Base-by-base conservation (phyloP, 768 basidiomycete genomes). In the Lactarius pseudohatsudake region DNA sequence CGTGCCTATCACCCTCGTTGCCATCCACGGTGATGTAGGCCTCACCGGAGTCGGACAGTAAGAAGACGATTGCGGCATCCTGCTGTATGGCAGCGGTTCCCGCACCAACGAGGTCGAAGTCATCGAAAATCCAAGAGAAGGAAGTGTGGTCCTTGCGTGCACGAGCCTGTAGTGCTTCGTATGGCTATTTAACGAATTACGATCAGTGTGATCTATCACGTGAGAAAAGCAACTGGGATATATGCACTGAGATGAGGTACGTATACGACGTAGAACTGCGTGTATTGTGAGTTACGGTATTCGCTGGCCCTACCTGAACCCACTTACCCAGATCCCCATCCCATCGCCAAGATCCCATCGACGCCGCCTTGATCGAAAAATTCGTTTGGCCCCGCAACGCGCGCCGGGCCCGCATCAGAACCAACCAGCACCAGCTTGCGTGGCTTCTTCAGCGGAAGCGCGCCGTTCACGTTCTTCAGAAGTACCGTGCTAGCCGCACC, bases 271-370 rank as follows among this genome's bases (percentile, higher is more conserved):
- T 81, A 0, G 94, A 92, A 6, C 85, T 83, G 28, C 65, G 72
- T 53, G 69, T n/a, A 18, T 57, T 26, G 53, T 22, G 41, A 28
- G 41, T 32, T 2, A 11, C 20, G 7, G 0, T 26, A 13, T 7
- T 11, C 38, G 38, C n/a, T 3, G 11, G 2, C 5, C 9, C 81
- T 16, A 43, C 1, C 4, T 53, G 47, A 62, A 22, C 8, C 15
- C 10, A 45, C 68, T 45, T 8, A 69, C 77, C 92, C 93, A 59
- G 88, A 90, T 43, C 93, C 95, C 95, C 95, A 97, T 16, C 94
- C 94, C 88, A 94, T 89, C 9, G 92, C 93, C 26, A 97, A 81
- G 20, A 90, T 81, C 11, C 93, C 93, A 59, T 79, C 76, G 47
- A 74, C 74, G 34, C 79, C 76, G 40, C 75, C 75, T 22, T 75